Base-by-base conservation (phyloP, 2,329 filamentous ascomycete genomes). In the Didymella sp. region DNA sequence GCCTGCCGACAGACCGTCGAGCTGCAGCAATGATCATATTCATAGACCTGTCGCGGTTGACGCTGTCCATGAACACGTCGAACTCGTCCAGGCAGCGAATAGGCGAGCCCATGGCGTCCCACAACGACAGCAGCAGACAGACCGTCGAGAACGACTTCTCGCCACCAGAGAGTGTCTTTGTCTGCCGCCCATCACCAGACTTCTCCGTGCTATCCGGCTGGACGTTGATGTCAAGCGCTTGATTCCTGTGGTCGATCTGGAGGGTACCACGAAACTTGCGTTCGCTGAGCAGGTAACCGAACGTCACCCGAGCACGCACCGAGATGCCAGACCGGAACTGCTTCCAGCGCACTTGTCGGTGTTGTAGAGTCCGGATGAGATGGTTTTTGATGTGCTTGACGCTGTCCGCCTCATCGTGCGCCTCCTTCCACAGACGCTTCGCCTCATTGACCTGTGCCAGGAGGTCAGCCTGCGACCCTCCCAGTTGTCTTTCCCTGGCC, bases 91-190 rank as follows among this genome's bases (percentile, higher is more conserved):
- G 82, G 71, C 95, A 99, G 51, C 95, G 87, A 59, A 99, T 89
- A 0, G 93, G 94, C 17, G 92, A 96, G 11, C 95, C 94, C 89
- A 99, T 99, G 27, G 95, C 94, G 73, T 99, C 95, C 95, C 95
- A 99, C 17, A 99, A 89, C 2, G 92, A 87, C 28, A 99, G 83
- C 51, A 99, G 80, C 67, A 99, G 84, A 77, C 95, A 99, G 58
- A 98, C 96, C 4, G 94, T 96, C 3, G 93, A 96, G 75, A 98
- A 99, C 0, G 94, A 98, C 76, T 99, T 99, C 75, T 99, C 95
- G 27, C 95, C 95, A 50, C 95, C 95, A 8, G 93, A 97, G 1
- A 99, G 81, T 0, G 94, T 98, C 78, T 92, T 96, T 22, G 95
- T 94, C 69, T 90, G 90, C 46, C 94, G 86, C 2, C 92, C 92